phyloP scores from a whole-genome alignment of 106 monocot species.

The Platanthera zijinensis region DNA sequence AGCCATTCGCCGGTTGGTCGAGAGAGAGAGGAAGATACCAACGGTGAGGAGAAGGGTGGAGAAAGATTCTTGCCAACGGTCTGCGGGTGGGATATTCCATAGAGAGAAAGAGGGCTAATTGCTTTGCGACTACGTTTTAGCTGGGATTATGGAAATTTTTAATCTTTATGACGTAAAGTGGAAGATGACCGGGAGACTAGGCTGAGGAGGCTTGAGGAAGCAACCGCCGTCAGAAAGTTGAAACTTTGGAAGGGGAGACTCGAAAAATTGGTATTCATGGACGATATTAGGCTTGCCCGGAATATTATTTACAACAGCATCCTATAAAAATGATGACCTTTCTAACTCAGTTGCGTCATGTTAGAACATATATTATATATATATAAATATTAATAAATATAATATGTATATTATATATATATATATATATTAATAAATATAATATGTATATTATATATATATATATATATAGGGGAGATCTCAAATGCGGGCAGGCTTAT shows the following conservation, averaged over 20 bases:
- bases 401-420: too few species aligned
- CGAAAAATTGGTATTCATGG: background rate
- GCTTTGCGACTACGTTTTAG: background rate
- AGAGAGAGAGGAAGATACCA: constrained; percentile 2
- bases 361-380: too few species aligned
- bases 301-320: background rate
- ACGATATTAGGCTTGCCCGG: background rate
- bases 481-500: too few species aligned
- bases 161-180: background rate
- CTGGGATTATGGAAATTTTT: background rate
- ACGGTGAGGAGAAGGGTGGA: background rate
- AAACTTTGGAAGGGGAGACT: background rate
- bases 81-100: constrained; percentile 7
- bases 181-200: background rate
- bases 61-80: constrained; percentile 5
- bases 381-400: too few species aligned
- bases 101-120: background rate
- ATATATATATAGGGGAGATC: too few species aligned
- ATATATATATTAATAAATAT: too few species aligned
- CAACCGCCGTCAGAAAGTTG: background rate
- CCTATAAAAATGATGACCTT: background rate
- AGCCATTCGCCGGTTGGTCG: constrained; percentile 2
- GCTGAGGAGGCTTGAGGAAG: background rate
- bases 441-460: too few species aligned
- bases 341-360: too few species aligned